Evolutionary conservation across 2,329 filamentous ascomycete genomes (phyloP).

Genomic region (Neopestalotiopsis clavispora): DNA sequence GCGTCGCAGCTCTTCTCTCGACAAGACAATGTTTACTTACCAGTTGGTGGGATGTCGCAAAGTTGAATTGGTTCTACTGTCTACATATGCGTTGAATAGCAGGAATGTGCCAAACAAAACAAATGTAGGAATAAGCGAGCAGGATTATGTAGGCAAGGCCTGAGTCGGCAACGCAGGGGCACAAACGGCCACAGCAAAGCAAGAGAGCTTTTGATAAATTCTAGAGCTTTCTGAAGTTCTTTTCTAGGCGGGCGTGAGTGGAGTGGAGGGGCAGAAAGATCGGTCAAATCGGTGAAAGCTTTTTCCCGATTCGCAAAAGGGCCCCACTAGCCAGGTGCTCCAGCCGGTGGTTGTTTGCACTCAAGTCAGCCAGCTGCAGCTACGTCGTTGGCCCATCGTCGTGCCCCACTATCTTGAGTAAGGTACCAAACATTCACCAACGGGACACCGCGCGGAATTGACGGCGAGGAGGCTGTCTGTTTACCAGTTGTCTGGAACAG

Average conservation of each 20-base stretch:
- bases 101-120: not conserved
- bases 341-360: not conserved
- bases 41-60: conserved; percentile 15
- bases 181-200: conserved; percentile 5
- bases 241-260: not conserved
- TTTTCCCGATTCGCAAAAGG: not conserved
- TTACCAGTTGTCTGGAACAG: too few species aligned
- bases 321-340: not conserved
- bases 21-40: not conserved
- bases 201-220: not conserved
- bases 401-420: not conserved
- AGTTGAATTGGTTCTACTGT: not conserved
- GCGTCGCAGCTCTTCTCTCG: not conserved
- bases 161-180: conserved; percentile 7
- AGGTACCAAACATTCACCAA: too few species aligned
- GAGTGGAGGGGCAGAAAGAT: conserved; percentile 4
- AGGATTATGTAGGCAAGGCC: not conserved
- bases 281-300: conserved; percentile 1
- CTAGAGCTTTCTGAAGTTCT: conserved; percentile 13
- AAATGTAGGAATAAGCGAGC: not conserved
- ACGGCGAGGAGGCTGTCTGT: too few species aligned
- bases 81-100: conserved; percentile 6
- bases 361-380: not conserved
- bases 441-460: too few species aligned
- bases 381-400: not conserved